Base-by-base conservation (phyloP, 768 basidiomycete genomes). In the Xerocomus spinulosus region DNA sequence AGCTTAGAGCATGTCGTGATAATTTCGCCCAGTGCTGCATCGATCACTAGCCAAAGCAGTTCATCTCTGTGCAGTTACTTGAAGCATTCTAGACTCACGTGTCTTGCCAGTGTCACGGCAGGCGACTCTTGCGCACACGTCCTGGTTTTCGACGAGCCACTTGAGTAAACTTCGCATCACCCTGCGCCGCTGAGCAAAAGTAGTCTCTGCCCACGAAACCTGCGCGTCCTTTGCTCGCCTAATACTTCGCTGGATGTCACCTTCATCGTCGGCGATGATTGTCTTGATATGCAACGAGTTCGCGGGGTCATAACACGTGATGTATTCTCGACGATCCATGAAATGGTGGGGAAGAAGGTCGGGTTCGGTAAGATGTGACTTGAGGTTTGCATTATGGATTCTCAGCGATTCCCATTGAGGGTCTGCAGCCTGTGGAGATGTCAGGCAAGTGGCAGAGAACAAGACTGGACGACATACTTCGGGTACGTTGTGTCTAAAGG, bases 61-160 rank as follows among this genome's bases (percentile, higher is more conserved):
- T 52, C 30, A 51, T 37, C 41, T 36, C 46, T 40, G 4, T 20
- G 0, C 23, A 34, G 34, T 21, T 34, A 33, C 15, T 26, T 41
- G 25, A 41, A 47, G 24, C 0, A 5, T 10, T 3, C 12, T 34
- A 37, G 25, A 77, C 87, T 66, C 58, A 90, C 90, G 70, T 23
- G 94, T 97, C 76, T 98, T 99, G 34, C 95, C 95, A 0, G 92
- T 92, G 67, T 99, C 95, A 26, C 95, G 76, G 62, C 90, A 92
- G 20, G 91, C 91, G 23, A 95, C 87, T 34, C 85, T 76, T 26
- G 91, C 91, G 53, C 92, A 90, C 20, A 73, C 69, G 44, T 92
- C 87, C 70, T 93, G 88, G 59, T 98, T 93, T 53, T 87, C 83
- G 28, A 97, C 83, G 5, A 95, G 74, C 95, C 95, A 99, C 54